phyloP scores from a whole-genome alignment of 108 stramenopile genomes.

The Aurantiochytrium sp. region DNA sequence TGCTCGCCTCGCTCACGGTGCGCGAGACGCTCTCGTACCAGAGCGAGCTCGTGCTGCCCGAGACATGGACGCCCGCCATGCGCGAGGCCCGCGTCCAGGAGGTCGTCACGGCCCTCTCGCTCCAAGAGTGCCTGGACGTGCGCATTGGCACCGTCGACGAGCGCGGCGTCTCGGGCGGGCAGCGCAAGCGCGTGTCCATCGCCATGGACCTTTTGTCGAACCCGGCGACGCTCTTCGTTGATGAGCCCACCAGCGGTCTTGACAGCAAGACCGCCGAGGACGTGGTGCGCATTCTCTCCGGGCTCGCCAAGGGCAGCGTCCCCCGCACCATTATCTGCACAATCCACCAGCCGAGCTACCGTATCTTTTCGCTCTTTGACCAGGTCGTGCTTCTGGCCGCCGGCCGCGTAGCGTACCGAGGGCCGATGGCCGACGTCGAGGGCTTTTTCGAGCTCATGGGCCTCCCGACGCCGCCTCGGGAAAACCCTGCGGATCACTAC shows the following conservation, averaged over 20 bases:
- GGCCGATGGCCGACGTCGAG: background rate
- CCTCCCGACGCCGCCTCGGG: background rate
- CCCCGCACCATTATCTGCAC: constrained; percentile 10
- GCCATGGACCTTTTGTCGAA: constrained; percentile 41
- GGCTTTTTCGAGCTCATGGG: background rate
- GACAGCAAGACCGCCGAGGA: constrained; percentile 22
- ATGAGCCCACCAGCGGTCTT: constrained; percentile 30
- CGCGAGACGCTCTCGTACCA: constrained; percentile 37
- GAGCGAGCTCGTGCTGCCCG: constrained; percentile 32
- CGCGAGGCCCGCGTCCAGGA: background rate
- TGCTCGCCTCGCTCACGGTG: constrained; percentile 44
- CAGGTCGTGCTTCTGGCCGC: constrained; percentile 3
- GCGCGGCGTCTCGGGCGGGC: constrained; percentile 42
- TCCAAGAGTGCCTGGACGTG: background rate
- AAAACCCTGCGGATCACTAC: constrained; percentile 32
- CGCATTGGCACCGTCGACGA: constrained; percentile 15
- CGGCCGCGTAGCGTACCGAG: constrained; percentile 33
- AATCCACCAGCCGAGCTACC: constrained; percentile 36
- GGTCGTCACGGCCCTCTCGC: background rate
- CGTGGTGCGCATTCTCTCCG: background rate
- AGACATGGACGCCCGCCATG: background rate
- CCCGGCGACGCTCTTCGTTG: background rate
- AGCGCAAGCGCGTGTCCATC: constrained; percentile 47
- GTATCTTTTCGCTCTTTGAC: constrained; percentile 30
- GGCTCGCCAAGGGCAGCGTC: background rate